These are phyloP conservation scores for Pilatotrama ljubarskyi DNA, from an alignment of 768 basidiomycete species.

Conservation along the genomic window DNA sequence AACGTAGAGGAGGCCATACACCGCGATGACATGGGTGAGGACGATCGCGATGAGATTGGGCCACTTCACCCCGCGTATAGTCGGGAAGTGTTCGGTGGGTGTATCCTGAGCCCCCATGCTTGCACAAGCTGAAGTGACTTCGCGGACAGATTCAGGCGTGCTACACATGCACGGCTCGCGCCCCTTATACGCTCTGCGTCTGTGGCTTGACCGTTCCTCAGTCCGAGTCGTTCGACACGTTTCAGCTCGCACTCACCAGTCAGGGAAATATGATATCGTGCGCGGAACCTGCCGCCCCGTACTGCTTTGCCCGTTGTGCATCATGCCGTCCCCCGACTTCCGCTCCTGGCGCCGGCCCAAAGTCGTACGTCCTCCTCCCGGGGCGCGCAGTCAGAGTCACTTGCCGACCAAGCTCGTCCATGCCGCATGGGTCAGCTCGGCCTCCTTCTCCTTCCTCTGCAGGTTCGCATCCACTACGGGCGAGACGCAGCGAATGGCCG, in stretches of 20 bases:
- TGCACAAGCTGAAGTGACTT: background rate
- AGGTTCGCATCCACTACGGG: too few relatives aligned
- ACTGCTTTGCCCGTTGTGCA: background rate
- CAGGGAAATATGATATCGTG: background rate
- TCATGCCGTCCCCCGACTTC: background rate
- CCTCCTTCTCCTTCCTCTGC: too few relatives aligned
- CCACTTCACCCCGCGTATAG: slow-evolving; percentile 64
- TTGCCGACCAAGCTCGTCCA: too few relatives aligned
- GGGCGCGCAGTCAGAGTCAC: background rate
- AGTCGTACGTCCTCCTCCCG: background rate
- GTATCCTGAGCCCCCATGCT: too few relatives aligned
- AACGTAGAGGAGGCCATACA: slow-evolving; percentile 70
- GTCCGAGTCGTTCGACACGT: background rate
- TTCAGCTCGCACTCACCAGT: background rate
- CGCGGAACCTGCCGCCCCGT: background rate
- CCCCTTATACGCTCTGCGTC: background rate
- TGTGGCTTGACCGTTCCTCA: background rate
- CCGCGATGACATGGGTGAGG: slow-evolving; percentile 68
- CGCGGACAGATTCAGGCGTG: too few relatives aligned
- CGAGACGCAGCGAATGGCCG: too few relatives aligned
- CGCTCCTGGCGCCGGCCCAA: background rate
- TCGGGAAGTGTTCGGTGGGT: background rate
- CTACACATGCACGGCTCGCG: too few relatives aligned
- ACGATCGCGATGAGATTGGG: slow-evolving; percentile 72
- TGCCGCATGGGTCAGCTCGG: too few relatives aligned